A percentile compares a stretch with the other conserved stretches of the same genome.
phyloP scores from a whole-genome alignment of 1,284 basidiomycete genomes.

The Volvariella surrecta region DNA sequence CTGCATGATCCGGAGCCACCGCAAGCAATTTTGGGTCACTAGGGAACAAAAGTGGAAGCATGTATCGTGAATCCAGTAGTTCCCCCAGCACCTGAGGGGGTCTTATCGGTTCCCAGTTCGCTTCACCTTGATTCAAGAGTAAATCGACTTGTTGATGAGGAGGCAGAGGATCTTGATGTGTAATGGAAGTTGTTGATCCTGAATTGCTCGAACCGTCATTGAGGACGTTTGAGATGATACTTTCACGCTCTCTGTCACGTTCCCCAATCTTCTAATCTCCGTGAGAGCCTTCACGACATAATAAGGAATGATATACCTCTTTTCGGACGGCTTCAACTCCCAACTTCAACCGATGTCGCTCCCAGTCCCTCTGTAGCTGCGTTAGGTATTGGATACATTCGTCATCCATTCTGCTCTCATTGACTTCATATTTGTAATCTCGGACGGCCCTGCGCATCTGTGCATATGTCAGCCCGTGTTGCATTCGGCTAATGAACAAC shows the following conservation, averaged over 20 bases:
- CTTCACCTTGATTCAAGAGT: conserved; percentile 67
- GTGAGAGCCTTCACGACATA: conserved; percentile 5
- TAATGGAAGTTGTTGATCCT: conserved; percentile 25
- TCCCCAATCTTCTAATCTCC: conserved; percentile 46
- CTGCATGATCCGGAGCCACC: conserved; percentile 43
- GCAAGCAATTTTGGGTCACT: conserved; percentile 70
- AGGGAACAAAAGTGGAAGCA: conserved; percentile 86
- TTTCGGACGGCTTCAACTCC: conserved; percentile 75
- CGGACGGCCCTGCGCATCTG: conserved; percentile 88
- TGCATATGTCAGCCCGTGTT: conserved; percentile 1
- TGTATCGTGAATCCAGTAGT: conserved; percentile 82
- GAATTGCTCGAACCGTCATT: conserved; percentile 29
- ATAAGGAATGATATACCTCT: conserved; percentile 43
- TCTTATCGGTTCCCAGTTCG: conserved; percentile 67
- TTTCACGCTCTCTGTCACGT: conserved; percentile 54
- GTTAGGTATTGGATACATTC: conserved; percentile 92
- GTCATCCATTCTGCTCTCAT: conserved; percentile 87
- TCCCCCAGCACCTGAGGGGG: conserved; percentile 81
- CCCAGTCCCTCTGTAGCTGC: conserved; percentile 95
- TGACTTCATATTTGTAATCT: conserved; percentile 94
- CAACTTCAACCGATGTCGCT: conserved; percentile 75
- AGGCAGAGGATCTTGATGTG: conserved; percentile 25
- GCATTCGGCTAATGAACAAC: conserved; percentile 5
- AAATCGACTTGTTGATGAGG: conserved; percentile 62
- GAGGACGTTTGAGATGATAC: conserved; percentile 36